Conservation (phyloP, 306 rosid genomes). For the Herpetospermum pedunculosum region DNA sequence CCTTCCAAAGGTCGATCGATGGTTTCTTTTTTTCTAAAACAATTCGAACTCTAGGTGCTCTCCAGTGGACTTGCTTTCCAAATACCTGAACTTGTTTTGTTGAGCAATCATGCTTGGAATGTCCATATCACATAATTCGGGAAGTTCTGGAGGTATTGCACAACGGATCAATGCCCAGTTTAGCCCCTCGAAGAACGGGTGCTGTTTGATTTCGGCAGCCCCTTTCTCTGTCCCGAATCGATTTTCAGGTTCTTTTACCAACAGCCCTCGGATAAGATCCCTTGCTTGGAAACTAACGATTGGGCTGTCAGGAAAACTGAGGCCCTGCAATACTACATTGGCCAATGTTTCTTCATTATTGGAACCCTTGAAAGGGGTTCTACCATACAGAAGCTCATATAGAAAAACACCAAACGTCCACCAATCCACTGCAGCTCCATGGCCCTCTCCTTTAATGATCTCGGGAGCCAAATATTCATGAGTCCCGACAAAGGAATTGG, state of each 20-base stretch:
- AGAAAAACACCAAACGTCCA: slow-evolving; percentile 79
- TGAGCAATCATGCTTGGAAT: slow-evolving; percentile 33
- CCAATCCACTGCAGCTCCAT: slow-evolving; percentile 81
- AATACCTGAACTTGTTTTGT: slow-evolving; percentile 26
- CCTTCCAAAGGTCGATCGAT: background rate
- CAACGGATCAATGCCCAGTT: slow-evolving; percentile 75
- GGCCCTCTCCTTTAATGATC: slow-evolving; percentile 72
- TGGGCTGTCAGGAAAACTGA: slow-evolving; percentile 59
- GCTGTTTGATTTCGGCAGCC: slow-evolving; percentile 66
- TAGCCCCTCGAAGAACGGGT: slow-evolving; percentile 70
- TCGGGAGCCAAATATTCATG: slow-evolving; percentile 74
- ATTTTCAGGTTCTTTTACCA: slow-evolving; percentile 54
- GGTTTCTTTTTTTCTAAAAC: slow-evolving; percentile 24
- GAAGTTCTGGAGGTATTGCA: slow-evolving; percentile 56
- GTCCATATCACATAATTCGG: slow-evolving; percentile 44
- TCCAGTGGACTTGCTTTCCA: slow-evolving; percentile 42
- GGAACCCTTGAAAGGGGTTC: slow-evolving; percentile 61
- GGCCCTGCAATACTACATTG: slow-evolving; percentile 49
- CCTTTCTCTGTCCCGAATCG: slow-evolving; percentile 67
- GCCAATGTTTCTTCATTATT: slow-evolving; percentile 57
- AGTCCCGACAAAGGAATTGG: slow-evolving; percentile 71
- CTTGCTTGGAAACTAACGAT: slow-evolving; percentile 56
- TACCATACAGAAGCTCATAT: slow-evolving; percentile 57
- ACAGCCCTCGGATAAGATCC: slow-evolving; percentile 61
- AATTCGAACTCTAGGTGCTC: slow-evolving; percentile 56